Conservation (phyloP, 192 early-diverging fungal species). For the Backusella tuberculispora region DNA sequence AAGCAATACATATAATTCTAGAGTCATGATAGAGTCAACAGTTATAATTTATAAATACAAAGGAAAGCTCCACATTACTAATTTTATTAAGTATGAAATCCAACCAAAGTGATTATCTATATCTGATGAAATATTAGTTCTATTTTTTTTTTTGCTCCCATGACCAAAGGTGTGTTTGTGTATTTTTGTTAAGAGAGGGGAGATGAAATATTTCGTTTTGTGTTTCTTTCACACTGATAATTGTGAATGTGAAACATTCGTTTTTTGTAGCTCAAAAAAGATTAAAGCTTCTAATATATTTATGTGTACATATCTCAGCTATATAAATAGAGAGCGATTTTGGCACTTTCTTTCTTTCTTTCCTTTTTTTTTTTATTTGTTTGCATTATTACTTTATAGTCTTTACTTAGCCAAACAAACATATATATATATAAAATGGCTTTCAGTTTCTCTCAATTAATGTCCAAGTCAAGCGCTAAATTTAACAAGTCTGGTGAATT, state of each 20-base stretch:
- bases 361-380: not conserved
- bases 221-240: slow-evolving; percentile 10
- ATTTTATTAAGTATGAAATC: no score
- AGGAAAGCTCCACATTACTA: no score
- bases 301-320: not conserved
- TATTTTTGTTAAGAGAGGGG: not conserved
- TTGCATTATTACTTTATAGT: not conserved
- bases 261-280: slow-evolving; percentile 4
- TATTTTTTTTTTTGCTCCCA: slow-evolving; percentile 7
- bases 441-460: slow-evolving; percentile 16
- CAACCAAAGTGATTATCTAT: not conserved
- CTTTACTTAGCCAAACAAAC: not conserved
- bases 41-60: no score
- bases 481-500: not conserved
- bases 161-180: slow-evolving; percentile 4
- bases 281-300: not conserved
- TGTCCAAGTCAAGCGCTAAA: slow-evolving; percentile 12
- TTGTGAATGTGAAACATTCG: slow-evolving; percentile 8
- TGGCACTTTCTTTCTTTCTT: no score
- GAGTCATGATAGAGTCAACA: no score
- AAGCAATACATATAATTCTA: no score
- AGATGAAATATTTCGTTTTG: slow-evolving; percentile 12
- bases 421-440: not conserved
- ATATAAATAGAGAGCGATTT: not conserved
- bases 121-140: slow-evolving; percentile 4